phyloP scores from a whole-genome alignment of 768 basidiomycete genomes.

The Kwoniella heveanensis region DNA sequence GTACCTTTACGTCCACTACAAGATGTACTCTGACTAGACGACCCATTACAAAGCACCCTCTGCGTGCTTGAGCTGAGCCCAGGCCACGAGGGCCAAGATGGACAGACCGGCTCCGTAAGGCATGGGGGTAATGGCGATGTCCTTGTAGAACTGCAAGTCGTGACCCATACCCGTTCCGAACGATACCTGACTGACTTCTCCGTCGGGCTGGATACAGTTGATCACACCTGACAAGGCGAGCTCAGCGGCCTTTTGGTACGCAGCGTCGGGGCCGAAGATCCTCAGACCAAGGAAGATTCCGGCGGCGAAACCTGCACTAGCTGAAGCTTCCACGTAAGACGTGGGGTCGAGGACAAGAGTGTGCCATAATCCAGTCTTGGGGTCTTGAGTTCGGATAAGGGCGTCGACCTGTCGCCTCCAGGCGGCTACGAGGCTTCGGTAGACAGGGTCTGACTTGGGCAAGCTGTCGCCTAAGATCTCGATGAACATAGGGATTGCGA shows the following conservation, averaged over 20 bases:
- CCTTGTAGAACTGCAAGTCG: constrained; percentile 61
- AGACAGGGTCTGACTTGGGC: constrained; percentile 58
- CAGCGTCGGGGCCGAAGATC: constrained; percentile 14
- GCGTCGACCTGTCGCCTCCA: constrained; percentile 61
- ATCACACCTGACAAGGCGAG: constrained; percentile 50
- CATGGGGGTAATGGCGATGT: constrained; percentile 64
- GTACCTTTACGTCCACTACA: not conserved
- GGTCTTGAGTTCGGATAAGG: constrained; percentile 60
- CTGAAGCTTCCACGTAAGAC: constrained; percentile 61
- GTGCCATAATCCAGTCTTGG: constrained; percentile 62
- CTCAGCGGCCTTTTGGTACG: constrained; percentile 17
- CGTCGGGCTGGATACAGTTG: constrained; percentile 59
- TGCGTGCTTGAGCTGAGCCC: not conserved
- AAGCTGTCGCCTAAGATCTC: constrained; percentile 57
- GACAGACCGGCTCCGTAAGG: constrained; percentile 58
- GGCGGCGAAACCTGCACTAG: constrained; percentile 46
- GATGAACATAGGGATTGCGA: constrained; percentile 41
- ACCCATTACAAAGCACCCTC: not conserved
- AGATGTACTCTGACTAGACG: not conserved
- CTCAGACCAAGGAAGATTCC: constrained; percentile 45
- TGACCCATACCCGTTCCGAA: constrained; percentile 64
- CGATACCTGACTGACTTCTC: constrained; percentile 61
- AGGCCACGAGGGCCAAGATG: not conserved
- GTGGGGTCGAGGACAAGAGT: constrained; percentile 62
- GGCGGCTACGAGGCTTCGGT: constrained; percentile 59